phyloP scores from a whole-genome alignment of 2,329 filamentous ascomycete species.

The Fusarium tanahbumbuense region DNA sequence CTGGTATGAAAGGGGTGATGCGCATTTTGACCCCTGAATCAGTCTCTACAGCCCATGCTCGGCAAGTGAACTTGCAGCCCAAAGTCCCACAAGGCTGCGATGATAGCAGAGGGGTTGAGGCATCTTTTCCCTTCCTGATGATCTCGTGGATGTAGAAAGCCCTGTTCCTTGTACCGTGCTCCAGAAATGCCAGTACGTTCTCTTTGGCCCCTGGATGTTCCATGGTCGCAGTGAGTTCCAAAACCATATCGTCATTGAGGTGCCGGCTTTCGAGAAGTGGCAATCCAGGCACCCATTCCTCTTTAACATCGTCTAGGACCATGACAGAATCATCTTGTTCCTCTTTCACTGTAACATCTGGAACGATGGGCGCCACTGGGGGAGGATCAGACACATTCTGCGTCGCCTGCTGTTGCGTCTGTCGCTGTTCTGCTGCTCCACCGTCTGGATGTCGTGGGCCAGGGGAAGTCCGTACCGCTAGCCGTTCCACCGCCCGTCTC shows the following conservation, averaged over 20 bases:
- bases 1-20: background rate
- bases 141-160: background rate
- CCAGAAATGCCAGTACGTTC: background rate
- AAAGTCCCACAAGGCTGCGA: too few species aligned
- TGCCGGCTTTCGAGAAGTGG: background rate
- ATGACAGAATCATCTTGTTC: background rate
- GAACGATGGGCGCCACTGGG: too few species aligned
- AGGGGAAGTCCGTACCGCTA: background rate
- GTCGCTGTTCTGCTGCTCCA: background rate
- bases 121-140: background rate
- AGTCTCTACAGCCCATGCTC: background rate
- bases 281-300: accelerated
- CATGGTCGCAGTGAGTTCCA: background rate
- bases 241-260: background rate
- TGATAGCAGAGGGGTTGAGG: background rate
- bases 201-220: too few species aligned
- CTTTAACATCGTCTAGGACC: accelerated
- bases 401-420: background rate
- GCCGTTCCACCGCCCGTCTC: accelerated
- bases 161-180: background rate
- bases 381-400: background rate
- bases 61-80: too few species aligned
- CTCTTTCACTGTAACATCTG: background rate
- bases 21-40: background rate
- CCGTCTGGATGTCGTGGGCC: background rate